A percentile compares a stretch with the other conserved stretches of the same genome.
Evolutionary conservation across 495 filamentous ascomycete species (phyloP).

Genomic region (Daldinia childiae): DNA sequence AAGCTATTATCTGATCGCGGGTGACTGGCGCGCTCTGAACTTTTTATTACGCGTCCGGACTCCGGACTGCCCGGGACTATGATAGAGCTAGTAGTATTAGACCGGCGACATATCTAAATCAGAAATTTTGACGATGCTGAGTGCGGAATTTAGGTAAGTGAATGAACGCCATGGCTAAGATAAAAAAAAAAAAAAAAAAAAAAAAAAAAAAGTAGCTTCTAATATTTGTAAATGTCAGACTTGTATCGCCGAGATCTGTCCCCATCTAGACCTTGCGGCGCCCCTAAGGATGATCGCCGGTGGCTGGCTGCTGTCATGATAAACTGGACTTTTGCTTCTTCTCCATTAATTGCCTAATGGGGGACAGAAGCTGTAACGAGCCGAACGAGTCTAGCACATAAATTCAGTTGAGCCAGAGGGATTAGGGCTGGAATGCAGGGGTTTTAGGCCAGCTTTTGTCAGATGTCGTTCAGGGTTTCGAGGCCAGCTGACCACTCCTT

Average conservation of each 20-base stretch:
- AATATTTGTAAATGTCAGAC: conserved; percentile 1
- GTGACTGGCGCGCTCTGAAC: conserved; percentile 9
- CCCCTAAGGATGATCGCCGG: conserved; percentile 28
- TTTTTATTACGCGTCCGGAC: conserved; percentile 30
- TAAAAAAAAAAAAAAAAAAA: too few relatives aligned
- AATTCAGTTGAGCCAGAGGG: conserved; percentile 24
- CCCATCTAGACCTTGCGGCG: conserved; percentile 16
- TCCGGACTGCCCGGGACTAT: conserved; percentile 31
- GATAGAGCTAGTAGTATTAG: conserved; percentile 23
- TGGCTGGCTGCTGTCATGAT: conserved; percentile 28
- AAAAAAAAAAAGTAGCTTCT: not conserved
- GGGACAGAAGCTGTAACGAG: conserved; percentile 15
- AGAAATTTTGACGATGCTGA: conserved; percentile 24
- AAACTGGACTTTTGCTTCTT: conserved; percentile 22
- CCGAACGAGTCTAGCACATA: conserved; percentile 34
- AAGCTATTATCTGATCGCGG: conserved; percentile 17
- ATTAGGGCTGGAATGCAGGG: conserved; percentile 45
- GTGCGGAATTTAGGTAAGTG: conserved; percentile 21
- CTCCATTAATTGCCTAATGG: conserved; percentile 34
- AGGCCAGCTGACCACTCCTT: conserved; percentile 40
- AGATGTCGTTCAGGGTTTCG: conserved; percentile 41
- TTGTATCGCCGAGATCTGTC: not conserved
- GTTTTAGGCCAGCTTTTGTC: conserved; percentile 36
- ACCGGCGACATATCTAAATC: conserved; percentile 21
- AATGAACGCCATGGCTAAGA: conserved; percentile 27